Conservation (phyloP, 2,329 filamentous ascomycete genomes). For the Thyridium curvatum region DNA sequence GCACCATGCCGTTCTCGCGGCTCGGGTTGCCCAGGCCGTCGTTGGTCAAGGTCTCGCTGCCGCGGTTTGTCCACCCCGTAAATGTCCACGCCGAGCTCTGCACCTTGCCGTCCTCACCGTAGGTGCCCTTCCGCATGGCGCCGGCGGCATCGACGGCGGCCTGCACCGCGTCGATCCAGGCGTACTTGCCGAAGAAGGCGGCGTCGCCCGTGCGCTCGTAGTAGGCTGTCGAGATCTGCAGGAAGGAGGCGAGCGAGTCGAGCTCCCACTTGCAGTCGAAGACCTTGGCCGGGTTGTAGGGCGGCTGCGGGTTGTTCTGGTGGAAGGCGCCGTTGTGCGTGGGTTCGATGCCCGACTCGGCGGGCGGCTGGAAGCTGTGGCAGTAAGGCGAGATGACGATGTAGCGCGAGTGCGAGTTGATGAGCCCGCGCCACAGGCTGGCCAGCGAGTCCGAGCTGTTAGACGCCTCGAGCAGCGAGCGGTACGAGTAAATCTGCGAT, state of each 20-base stretch:
- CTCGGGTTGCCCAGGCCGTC: constrained; percentile 72
- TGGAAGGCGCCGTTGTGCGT: constrained; percentile 51
- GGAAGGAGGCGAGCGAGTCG: constrained; percentile 79
- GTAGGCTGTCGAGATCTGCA: constrained; percentile 75
- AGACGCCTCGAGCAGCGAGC: constrained; percentile 49
- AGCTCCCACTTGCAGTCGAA: constrained; percentile 92
- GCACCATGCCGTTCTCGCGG: constrained; percentile 67
- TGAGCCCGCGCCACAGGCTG: constrained; percentile 61
- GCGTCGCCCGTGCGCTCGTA: constrained; percentile 55
- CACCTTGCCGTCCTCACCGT: constrained; percentile 49
- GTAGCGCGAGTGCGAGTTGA: constrained; percentile 67
- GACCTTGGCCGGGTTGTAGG: constrained; percentile 61
- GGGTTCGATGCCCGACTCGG: constrained; percentile 61
- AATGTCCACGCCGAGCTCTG: constrained; percentile 60
- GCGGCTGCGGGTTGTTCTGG: constrained; percentile 52
- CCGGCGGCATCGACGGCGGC: constrained; percentile 59
- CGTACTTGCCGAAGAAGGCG: constrained; percentile 46
- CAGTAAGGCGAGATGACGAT: constrained; percentile 70
- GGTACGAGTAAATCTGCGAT: constrained; percentile 66
- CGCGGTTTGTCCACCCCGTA: constrained; percentile 61
- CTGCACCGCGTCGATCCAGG: constrained; percentile 66
- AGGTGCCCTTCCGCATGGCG: constrained; percentile 63
- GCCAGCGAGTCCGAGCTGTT: constrained; percentile 51
- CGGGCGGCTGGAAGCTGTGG: constrained; percentile 84
- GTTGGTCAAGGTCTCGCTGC: constrained; percentile 71